Base-by-base conservation (phyloP, 805 yeast species). In the Candida rishiriensis region DNA sequence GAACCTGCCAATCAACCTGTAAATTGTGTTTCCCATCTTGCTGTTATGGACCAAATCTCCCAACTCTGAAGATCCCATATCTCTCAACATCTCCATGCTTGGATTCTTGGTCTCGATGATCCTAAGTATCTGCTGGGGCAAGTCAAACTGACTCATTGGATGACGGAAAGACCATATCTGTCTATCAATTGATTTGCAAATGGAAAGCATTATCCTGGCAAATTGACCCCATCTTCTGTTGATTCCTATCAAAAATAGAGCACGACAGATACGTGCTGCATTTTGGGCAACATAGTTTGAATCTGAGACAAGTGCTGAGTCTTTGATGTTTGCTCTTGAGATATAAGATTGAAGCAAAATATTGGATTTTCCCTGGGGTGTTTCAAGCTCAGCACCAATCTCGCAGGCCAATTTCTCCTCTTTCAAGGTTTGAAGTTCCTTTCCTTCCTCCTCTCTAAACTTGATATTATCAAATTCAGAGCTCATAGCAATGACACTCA, bases 271-370 rank as follows among this genome's bases (percentile, higher is more conserved):
- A 70, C 99, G 81, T 1, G 91, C 88, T 3, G 97, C 78, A 57
- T 93, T 93, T 57, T 93, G 99, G 1, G 98, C 97, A 44, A 93
- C 95, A 61, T 93, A 93, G 50, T 88, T 85, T 39, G 87, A 74
- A 63, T 93, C 99, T 0, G 97, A 88, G 2, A 78, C 70, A 46
- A 93, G 69, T 0, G 99, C 85, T 3, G 96, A 81, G 46, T 88
- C 96, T 46, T 75, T 78, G 32, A 90, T 77, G 10, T 63, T 55
- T 1, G 88, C 80, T 45, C 82, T 80, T 0, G 97, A 88, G 29
- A 93, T 85, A 61, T 75, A 95, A 0, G 97, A 83, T 62, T 93
- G 99, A 15, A 93, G 66, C 36, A 95, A 72, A 37, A 89, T 77
- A 54, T 91, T 90, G 0, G 97, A 85, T 60, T 93, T 93, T 14